A percentile compares a stretch with the other conserved stretches of the same genome.
Evolutionary conservation across 345 rosid species (phyloP).

Genomic region (Hevea brasiliensis): DNA sequence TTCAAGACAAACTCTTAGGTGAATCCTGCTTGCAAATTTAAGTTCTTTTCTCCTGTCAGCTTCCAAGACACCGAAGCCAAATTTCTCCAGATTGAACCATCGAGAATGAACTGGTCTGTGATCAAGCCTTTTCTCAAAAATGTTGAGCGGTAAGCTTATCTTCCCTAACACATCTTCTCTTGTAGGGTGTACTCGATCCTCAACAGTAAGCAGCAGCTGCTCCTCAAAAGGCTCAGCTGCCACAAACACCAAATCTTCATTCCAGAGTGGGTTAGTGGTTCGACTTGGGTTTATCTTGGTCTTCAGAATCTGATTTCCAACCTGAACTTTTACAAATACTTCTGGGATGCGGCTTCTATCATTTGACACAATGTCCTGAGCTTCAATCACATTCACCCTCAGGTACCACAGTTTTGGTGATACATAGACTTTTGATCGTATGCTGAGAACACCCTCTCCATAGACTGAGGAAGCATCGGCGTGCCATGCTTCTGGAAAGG

Average conservation of each 20-base stretch:
- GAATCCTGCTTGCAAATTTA: slow-evolving; percentile 77
- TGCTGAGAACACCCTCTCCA: slow-evolving; percentile 63
- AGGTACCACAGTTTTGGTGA: slow-evolving; percentile 91
- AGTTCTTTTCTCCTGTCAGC: slow-evolving; percentile 77
- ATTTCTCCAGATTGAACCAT: slow-evolving; percentile 87
- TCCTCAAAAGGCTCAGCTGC: slow-evolving; percentile 96
- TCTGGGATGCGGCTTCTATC: slow-evolving; percentile 68
- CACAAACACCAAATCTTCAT: slow-evolving; percentile 85
- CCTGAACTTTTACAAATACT: slow-evolving; percentile 65
- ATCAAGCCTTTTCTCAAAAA: slow-evolving; percentile 77
- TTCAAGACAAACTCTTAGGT: slow-evolving; percentile 77
- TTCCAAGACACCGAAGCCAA: slow-evolving; percentile 67
- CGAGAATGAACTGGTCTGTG: slow-evolving; percentile 79
- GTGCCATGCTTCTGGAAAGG: slow-evolving; percentile 85
- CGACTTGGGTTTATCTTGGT: slow-evolving; percentile 49
- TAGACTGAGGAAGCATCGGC: slow-evolving; percentile 64
- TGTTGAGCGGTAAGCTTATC: slow-evolving; percentile 49
- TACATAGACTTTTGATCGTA: slow-evolving; percentile 74
- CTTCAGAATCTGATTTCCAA: slow-evolving; percentile 75
- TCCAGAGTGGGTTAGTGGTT: slow-evolving; percentile 66
- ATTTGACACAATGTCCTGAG: slow-evolving; percentile 72
- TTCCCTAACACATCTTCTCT: slow-evolving; percentile 75
- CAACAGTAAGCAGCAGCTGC: slow-evolving; percentile 60
- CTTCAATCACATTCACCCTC: slow-evolving; percentile 80
- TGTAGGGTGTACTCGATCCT: slow-evolving; percentile 58